These are phyloP conservation scores for Luvunga scandens DNA, from an alignment of 345 rosid species.

Conservation along the genomic window DNA sequence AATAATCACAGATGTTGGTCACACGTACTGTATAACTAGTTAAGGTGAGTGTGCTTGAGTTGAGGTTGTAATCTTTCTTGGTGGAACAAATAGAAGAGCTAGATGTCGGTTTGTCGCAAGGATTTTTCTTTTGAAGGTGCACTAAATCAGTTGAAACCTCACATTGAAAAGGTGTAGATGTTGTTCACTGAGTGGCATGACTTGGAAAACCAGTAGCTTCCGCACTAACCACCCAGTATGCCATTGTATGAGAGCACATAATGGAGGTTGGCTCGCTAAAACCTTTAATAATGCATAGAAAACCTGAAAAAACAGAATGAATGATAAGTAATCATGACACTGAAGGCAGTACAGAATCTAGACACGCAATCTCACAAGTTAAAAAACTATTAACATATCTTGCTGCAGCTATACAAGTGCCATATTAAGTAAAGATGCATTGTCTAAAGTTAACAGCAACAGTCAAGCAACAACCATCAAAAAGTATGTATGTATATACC, in stretches of 20 bases:
- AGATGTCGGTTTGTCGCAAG: too few species aligned
- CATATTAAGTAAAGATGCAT: background rate
- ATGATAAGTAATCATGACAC: background rate
- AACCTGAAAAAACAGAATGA: constrained; percentile 31
- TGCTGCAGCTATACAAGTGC: background rate
- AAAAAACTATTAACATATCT: background rate
- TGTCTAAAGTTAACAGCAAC: background rate
- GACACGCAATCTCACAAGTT: background rate
- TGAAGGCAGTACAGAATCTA: background rate
- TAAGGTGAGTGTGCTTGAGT: too few species aligned
- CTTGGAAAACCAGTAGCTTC: constrained; percentile 39
- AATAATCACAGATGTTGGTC: too few species aligned
- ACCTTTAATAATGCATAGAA: constrained; percentile 41
- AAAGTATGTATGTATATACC: constrained; percentile 5
- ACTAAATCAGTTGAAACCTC: constrained; percentile 27
- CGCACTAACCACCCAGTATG: constrained; percentile 57
- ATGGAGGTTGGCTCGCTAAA: constrained; percentile 39
- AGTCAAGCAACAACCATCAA: background rate
- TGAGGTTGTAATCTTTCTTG: too few species aligned
- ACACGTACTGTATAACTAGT: too few species aligned
- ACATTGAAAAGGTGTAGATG: constrained; percentile 44
- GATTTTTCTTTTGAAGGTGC: background rate
- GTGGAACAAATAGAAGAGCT: too few species aligned
- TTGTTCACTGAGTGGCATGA: constrained; percentile 30
- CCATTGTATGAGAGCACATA: constrained; percentile 30